Evolutionary conservation across 352 stramenopile species (phyloP).

Genomic region (Globisporangium spinosum): DNA sequence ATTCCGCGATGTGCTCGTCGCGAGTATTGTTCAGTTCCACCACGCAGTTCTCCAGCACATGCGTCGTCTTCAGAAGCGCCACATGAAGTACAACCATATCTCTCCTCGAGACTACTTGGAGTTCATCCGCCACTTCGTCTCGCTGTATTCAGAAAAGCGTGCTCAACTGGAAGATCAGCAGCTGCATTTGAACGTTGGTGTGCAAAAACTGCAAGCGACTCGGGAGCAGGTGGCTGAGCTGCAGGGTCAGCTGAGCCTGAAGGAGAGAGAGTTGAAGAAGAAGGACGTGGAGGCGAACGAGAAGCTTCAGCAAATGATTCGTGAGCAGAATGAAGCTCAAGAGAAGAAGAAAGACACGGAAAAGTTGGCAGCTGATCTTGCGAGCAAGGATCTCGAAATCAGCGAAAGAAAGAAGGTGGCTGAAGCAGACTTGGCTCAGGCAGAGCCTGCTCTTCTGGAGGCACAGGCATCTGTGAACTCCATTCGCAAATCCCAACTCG

Average conservation of each 20-base stretch:
- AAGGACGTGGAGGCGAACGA: slow-evolving; percentile 97
- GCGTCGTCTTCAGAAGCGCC: slow-evolving; percentile 80
- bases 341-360: slow-evolving; percentile 96
- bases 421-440: slow-evolving; percentile 95
- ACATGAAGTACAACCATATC: slow-evolving; percentile 88
- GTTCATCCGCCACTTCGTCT: slow-evolving; percentile 90
- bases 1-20: slow-evolving; percentile 79
- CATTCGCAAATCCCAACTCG: slow-evolving; percentile 98
- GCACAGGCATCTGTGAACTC: slow-evolving; percentile 96
- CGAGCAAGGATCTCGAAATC: slow-evolving; percentile 95
- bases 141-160: slow-evolving; percentile 90
- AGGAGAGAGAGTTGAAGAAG: slow-evolving; percentile 93
- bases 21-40: slow-evolving; percentile 86
- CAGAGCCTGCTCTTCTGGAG: slow-evolving; percentile 96
- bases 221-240: slow-evolving; percentile 95
- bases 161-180: slow-evolving; percentile 94
- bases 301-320: slow-evolving; percentile 99
- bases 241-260: slow-evolving; percentile 89
- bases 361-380: slow-evolving; percentile 93
- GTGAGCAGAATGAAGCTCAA: slow-evolving; percentile 97
- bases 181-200: slow-evolving; percentile 97
- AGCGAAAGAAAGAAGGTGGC: slow-evolving; percentile 92
- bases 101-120: slow-evolving; percentile 92
- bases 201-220: slow-evolving; percentile 97
- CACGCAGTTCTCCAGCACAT: slow-evolving; percentile 83